Conservation (phyloP, 176 grass and related monocot species). For the Musa troglodytarum region DNA sequence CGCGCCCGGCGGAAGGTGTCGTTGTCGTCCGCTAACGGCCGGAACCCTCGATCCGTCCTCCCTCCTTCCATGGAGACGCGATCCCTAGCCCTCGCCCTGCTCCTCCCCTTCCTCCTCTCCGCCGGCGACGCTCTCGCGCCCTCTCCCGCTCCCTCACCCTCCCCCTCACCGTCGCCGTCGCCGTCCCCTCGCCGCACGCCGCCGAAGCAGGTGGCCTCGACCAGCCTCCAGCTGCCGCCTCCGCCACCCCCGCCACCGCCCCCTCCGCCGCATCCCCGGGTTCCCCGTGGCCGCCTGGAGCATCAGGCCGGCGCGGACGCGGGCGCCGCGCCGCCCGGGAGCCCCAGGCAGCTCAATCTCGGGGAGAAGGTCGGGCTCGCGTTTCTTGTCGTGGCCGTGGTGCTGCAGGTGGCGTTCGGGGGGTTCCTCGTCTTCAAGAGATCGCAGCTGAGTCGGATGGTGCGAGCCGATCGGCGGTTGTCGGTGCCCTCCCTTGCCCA, state of each 20-base stretch:
- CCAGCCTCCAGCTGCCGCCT: neutral
- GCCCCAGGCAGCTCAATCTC: neutral
- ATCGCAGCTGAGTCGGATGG: neutral
- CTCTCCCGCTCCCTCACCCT: neutral
- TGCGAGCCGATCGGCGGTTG: neutral
- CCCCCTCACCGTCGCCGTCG: neutral
- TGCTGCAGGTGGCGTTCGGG: slow-evolving; percentile 3
- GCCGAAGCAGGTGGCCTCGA: neutral
- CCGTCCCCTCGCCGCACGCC: neutral
- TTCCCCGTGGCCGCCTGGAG: neutral
- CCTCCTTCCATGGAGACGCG: neutral
- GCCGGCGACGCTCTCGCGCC: neutral
- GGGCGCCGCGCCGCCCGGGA: neutral
- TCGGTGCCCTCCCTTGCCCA: neutral
- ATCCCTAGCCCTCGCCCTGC: neutral
- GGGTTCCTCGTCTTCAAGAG: slow-evolving; percentile 11
- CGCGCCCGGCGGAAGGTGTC: neutral
- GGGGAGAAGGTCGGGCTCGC: slow-evolving; percentile 19
- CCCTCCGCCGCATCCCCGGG: neutral
- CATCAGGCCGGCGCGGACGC: neutral
- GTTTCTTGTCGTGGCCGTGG: neutral
- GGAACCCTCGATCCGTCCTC: neutral
- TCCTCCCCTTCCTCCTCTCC: neutral
- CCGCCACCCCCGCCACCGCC: neutral
- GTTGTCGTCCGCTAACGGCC: neutral